Base-by-base conservation (phyloP, 495 filamentous ascomycete species). In the Margaritispora aquatica region DNA sequence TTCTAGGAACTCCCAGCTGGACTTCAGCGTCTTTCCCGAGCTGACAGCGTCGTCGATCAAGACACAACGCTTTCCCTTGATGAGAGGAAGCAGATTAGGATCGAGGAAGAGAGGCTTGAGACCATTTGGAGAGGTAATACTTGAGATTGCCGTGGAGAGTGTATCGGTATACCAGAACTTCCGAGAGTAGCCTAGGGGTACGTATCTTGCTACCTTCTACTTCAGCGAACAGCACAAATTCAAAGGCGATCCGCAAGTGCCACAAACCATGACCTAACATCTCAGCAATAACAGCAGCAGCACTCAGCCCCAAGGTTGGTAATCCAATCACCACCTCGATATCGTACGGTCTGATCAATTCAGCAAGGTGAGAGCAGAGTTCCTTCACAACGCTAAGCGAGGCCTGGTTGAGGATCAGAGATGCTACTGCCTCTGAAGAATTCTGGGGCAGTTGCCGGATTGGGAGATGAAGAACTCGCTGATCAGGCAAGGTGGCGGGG, bases 391-490 rank as follows among this genome's bases (percentile, higher is more conserved):
- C 9, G 63, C 76, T 11, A 60, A 71, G 8, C 58, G 80, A 44
- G 63, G 73, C 26, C 74, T 84, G 59, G 75, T 77, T 17, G 77
- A 82, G 60, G 66, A 75, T 51, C n/a, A 66, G 50, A 11, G 64
- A 66, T 8, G 64, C 64, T 9, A 66, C 60, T 17, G 64, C 64
- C 22, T 66, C 60, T 8, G 57, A 34, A 8, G 60, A 24, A 13
- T 55, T 59, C 24, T 57, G 31, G 4, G 51, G 47, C 7, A 60
- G 15, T 26, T 31, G 60, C 7, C 64, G 34, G 21, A 66, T 66
- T 26, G 64, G 64, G 17, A 66, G 60, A 2, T 51, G 26, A 19
- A 66, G 57, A 26, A 63, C 51, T 22, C 58, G 17, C 2, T 17
- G 24, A 38, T 66, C 60, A 0, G 60, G 64, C 0, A 66, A 20